A percentile compares a stretch with the other conserved stretches of the same genome.
These are phyloP conservation scores for Boletus sp. DNA, from an alignment of 768 basidiomycete genomes.

Conservation along the genomic window DNA sequence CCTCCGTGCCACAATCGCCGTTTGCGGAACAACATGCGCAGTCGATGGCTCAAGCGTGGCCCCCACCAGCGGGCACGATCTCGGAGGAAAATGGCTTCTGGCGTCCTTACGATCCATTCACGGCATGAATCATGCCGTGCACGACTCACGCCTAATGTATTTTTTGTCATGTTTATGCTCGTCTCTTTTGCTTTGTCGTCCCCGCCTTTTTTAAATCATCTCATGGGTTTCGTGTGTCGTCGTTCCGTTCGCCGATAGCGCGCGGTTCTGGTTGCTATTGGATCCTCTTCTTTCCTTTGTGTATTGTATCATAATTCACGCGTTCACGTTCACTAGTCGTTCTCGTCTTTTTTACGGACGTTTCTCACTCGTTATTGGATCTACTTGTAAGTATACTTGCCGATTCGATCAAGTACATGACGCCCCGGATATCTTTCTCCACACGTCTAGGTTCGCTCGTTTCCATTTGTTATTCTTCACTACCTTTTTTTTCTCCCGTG, in stretches of 20 bases:
- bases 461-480: no score
- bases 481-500: no score
- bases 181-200: not conserved
- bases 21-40: constrained; percentile 18
- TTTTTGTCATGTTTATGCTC: not conserved
- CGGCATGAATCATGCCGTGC: constrained; percentile 12
- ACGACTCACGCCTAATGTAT: not conserved
- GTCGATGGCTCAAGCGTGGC: constrained; percentile 17
- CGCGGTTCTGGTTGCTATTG: no score
- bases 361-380: no score
- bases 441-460: no score
- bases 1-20: constrained; percentile 19
- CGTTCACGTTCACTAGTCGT: no score
- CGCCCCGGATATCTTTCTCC: no score
- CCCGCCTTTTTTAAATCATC: not conserved
- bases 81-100: constrained; percentile 23
- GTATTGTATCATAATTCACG: constrained; percentile 10
- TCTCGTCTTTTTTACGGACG: no score
- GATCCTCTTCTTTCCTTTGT: not conserved
- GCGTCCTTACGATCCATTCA: constrained; percentile 27
- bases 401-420: no score
- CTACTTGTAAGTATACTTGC: no score
- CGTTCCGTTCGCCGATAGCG: not conserved
- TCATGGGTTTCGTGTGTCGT: not conserved
- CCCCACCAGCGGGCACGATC: constrained; percentile 13